Conservation (phyloP, 768 basidiomycete species). For the Tricholoma matsutake region DNA sequence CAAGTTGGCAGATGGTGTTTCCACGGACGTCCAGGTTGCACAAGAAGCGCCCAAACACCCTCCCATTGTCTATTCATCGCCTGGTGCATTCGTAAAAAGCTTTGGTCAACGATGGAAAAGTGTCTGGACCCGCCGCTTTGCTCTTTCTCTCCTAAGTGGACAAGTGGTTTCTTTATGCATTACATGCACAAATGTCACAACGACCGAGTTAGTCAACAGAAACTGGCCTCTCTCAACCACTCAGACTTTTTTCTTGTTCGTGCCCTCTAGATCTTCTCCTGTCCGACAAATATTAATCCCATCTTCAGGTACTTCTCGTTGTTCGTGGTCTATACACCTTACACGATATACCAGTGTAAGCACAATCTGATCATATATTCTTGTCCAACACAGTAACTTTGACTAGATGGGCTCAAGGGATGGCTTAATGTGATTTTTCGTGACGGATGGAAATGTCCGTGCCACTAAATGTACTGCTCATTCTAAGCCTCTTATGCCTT, state of each 20-base stretch:
- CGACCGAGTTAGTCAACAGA: constrained; percentile 67
- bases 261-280: constrained; percentile 7
- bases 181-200: constrained; percentile 85
- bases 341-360: constrained; percentile 86
- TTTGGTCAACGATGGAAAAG: constrained; percentile 62
- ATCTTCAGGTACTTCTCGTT: constrained; percentile 69
- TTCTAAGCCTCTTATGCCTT: neutral
- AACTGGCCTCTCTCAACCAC: constrained; percentile 78
- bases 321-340: constrained; percentile 77
- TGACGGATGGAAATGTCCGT: constrained; percentile 88
- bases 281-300: neutral
- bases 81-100: constrained; percentile 48
- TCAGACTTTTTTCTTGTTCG: constrained; percentile 81
- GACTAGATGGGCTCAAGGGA: constrained; percentile 74
- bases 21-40: constrained; percentile 2
- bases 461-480: neutral
- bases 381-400: constrained; percentile 2
- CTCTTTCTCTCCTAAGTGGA: constrained; percentile 67
- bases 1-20: constrained; percentile 14
- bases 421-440: constrained; percentile 70
- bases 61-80: constrained; percentile 65
- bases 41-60: constrained; percentile 40
- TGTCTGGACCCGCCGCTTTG: constrained; percentile 75
- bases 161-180: constrained; percentile 87
- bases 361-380: neutral